Conservation (phyloP, 2,329 filamentous ascomycete species). For the Alternaria conjuncta region DNA sequence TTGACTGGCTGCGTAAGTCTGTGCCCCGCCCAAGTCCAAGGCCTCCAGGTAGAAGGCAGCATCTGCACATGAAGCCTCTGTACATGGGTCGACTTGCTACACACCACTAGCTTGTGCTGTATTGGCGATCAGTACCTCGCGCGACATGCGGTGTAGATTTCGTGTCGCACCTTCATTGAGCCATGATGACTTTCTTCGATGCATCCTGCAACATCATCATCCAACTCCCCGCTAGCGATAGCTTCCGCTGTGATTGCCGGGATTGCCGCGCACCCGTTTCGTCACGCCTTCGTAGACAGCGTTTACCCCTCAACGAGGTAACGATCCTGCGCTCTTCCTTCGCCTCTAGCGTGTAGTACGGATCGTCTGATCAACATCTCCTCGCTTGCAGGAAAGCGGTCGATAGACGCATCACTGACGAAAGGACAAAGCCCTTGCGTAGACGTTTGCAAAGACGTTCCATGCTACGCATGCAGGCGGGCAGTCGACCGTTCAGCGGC, state of each 20-base stretch:
- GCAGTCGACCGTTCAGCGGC: background rate
- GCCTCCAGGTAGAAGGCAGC: background rate
- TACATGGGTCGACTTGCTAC: background rate
- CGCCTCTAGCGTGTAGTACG: background rate
- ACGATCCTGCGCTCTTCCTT: background rate
- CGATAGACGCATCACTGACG: background rate
- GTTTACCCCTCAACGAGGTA: background rate
- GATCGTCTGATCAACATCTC: background rate
- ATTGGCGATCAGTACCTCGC: background rate
- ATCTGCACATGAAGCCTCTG: background rate
- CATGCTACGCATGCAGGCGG: background rate
- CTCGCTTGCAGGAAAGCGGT: constrained; percentile 1
- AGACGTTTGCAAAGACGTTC: background rate
- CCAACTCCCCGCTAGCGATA: background rate
- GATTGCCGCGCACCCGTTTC: background rate
- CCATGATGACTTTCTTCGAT: background rate
- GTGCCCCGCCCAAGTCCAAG: background rate
- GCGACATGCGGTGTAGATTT: background rate
- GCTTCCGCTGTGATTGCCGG: background rate
- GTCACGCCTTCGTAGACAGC: background rate
- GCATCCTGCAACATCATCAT: background rate
- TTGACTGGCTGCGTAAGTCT: background rate
- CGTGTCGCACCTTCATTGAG: background rate
- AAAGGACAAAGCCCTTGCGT: constrained; percentile 4
- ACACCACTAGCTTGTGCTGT: background rate